Percentiles rank a stretch among this genome's conserved stretches.
Evolutionary conservation across 2,329 filamentous ascomycete genomes (phyloP).

Genomic region (Xylariaceae sp.): DNA sequence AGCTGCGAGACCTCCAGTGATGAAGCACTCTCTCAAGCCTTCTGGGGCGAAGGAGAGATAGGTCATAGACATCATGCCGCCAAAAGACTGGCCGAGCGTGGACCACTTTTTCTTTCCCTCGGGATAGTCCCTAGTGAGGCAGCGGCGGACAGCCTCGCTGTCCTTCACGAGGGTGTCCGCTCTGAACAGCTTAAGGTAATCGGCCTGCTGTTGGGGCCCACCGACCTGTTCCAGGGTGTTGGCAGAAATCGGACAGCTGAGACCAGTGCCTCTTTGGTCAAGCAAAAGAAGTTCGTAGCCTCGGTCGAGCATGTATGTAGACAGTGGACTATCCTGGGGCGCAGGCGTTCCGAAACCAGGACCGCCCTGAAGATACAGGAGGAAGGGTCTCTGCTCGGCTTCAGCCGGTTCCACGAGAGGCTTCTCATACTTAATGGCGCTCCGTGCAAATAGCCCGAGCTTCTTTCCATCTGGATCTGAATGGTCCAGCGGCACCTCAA

Average conservation of each 20-base stretch:
- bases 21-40: conserved; percentile 75
- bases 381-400: conserved; percentile 46
- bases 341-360: conserved; percentile 73
- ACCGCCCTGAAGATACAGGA: conserved; percentile 79
- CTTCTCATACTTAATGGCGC: conserved; percentile 61
- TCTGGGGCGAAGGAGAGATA: conserved; percentile 80
- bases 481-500: conserved; percentile 82
- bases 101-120: conserved; percentile 74
- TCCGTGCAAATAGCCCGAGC: conserved; percentile 74
- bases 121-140: conserved; percentile 66
- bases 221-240: conserved; percentile 64
- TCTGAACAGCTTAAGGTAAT: conserved; percentile 79
- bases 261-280: conserved; percentile 87
- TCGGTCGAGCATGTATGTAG: conserved; percentile 66
- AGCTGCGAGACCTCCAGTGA: conserved; percentile 79
- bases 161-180: conserved; percentile 89
- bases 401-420: conserved; percentile 46
- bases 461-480: conserved; percentile 53
- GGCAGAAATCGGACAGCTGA: conserved; percentile 76
- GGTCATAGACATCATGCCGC: conserved; percentile 78
- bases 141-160: conserved; percentile 77
- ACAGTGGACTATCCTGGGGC: conserved; percentile 70
- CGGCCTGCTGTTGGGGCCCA: conserved; percentile 62
- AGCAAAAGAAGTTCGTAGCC: conserved; percentile 83
- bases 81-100: conserved; percentile 86